These are phyloP conservation scores for Heimioporus retisporus DNA, from an alignment of 1,284 basidiomycete genomes.

Conservation along the genomic window DNA sequence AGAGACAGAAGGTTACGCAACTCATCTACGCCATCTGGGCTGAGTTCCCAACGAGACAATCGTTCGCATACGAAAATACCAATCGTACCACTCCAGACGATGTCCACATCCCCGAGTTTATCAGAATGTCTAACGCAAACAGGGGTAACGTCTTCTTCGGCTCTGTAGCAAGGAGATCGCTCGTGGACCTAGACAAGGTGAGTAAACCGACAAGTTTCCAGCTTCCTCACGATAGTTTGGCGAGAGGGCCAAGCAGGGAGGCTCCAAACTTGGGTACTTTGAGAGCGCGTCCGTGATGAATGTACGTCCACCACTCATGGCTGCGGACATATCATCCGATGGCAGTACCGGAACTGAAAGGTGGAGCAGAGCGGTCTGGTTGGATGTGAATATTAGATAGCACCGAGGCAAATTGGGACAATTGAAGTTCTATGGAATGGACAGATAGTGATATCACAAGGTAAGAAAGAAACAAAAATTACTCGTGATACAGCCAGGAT, in stretches of 20 bases:
- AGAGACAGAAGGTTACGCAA: constrained; percentile 64
- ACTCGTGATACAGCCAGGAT: constrained; percentile 67
- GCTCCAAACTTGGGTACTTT: constrained; percentile 55
- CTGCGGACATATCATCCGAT: constrained; percentile 73
- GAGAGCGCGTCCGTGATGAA: constrained; percentile 64
- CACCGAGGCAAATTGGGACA: constrained; percentile 56
- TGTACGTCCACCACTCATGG: constrained; percentile 68
- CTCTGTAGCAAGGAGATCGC: constrained; percentile 55
- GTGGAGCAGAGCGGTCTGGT: constrained; percentile 57
- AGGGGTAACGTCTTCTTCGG: constrained; percentile 57
- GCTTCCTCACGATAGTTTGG: constrained; percentile 75
- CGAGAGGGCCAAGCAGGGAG: constrained; percentile 65
- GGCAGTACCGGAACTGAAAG: constrained; percentile 62
- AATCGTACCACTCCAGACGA: constrained; percentile 65
- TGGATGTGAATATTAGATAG: constrained; percentile 53
- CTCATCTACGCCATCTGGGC: constrained; percentile 46
- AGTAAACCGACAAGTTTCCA: constrained; percentile 77
- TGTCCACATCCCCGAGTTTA: constrained; percentile 63
- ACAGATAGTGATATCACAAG: neutral
- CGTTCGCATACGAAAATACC: constrained; percentile 54
- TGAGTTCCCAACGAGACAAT: constrained; percentile 40
- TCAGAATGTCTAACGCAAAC: constrained; percentile 56
- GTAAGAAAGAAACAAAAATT: neutral
- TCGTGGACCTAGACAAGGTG: constrained; percentile 60
- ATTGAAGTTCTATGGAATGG: constrained; percentile 55